Conservation (phyloP, 1,139 yeast genomes). For the Lizanozyma gosingica region DNA sequence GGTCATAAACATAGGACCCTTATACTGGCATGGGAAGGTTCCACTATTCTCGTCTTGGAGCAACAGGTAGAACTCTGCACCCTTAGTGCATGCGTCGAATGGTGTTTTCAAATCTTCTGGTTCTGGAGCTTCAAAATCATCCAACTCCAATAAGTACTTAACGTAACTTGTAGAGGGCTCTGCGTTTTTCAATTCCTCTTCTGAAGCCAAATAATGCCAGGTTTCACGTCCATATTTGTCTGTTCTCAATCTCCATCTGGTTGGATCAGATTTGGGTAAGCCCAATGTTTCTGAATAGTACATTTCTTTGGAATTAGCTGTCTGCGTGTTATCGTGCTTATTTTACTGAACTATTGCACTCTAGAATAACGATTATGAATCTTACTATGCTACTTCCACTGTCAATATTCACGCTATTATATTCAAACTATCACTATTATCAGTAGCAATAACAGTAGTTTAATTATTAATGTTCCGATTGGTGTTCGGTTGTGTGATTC, state of each 20-base stretch:
- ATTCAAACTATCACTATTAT: too few species aligned
- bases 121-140: slow-evolving; percentile 36
- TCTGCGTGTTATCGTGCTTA: too few species aligned
- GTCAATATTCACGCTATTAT: too few species aligned
- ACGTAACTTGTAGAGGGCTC: slow-evolving; percentile 51
- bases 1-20: slow-evolving; percentile 97
- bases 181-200: slow-evolving; percentile 15
- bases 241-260: slow-evolving; percentile 67
- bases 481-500: too few species aligned
- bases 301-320: too few species aligned
- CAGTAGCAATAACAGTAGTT: too few species aligned
- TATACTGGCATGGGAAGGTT: slow-evolving; percentile 83
- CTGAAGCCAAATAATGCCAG: slow-evolving; percentile 62
- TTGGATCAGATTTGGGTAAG: slow-evolving; percentile 57
- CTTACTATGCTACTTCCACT: too few species aligned
- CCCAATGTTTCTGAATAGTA: slow-evolving; percentile 57
- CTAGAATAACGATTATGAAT: too few species aligned
- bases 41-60: slow-evolving; percentile 74
- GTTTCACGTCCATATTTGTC: slow-evolving; percentile 68
- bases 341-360: too few species aligned
- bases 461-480: too few species aligned
- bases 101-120: slow-evolving; percentile 34
- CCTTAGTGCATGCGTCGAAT: slow-evolving; percentile 59
- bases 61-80: slow-evolving; percentile 58
- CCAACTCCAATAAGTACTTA: slow-evolving; percentile 43